Percentiles rank a stretch among this genome's conserved stretches.
Evolutionary conservation across 805 yeast species (phyloP).

Genomic region (Zygoascus tannicola): DNA sequence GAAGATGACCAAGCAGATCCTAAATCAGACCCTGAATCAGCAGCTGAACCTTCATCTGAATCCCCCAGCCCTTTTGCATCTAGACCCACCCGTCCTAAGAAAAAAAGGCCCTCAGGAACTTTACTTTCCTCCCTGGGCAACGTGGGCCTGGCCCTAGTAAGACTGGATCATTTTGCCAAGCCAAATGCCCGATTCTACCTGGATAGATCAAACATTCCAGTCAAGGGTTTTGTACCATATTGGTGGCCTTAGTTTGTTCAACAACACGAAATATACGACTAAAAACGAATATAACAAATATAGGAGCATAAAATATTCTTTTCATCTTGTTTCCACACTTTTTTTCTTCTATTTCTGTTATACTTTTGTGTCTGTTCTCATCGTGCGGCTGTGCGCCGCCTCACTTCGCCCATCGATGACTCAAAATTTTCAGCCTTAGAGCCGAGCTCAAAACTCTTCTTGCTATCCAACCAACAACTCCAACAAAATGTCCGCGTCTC

Average conservation of each 20-base stretch:
- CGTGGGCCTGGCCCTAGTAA: conserved; percentile 57
- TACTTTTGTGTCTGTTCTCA: no score
- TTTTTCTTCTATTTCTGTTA: no score
- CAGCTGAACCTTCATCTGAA: neutral
- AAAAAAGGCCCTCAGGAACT: conserved; percentile 49
- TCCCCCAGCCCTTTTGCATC: neutral
- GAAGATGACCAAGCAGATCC: neutral
- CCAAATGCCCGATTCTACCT: conserved; percentile 28
- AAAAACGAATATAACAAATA: neutral
- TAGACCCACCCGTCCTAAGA: neutral
- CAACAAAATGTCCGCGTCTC: conserved; percentile 4
- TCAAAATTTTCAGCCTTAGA: no score
- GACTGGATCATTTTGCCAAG: conserved; percentile 36
- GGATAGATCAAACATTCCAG: conserved; percentile 27
- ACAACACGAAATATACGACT: neutral
- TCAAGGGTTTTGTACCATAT: conserved; percentile 51
- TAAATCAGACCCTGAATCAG: conserved; percentile 1
- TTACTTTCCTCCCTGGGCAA: conserved; percentile 48
- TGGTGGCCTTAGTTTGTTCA: conserved; percentile 58
- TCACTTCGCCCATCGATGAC: no score
- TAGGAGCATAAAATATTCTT: neutral
- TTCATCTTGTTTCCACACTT: no score
- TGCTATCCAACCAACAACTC: no score
- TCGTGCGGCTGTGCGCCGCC: no score
- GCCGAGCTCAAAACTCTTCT: no score